Conservation (phyloP, 352 stramenopile species). For the Phytophthora megakarya region DNA sequence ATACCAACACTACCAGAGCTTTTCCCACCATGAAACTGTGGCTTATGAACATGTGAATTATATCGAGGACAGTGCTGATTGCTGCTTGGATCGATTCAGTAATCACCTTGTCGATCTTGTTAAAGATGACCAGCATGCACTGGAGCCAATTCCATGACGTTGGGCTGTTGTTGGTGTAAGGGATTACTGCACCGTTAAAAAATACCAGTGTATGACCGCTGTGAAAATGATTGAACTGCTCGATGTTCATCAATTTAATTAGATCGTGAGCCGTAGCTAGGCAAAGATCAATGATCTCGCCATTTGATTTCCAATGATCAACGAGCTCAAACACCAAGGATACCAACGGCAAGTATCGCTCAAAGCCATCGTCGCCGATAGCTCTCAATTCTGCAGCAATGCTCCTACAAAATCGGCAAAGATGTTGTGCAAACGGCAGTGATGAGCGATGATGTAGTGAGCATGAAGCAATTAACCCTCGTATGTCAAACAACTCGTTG, state of each 20-base stretch:
- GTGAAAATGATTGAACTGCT: not conserved
- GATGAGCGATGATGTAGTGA: slow-evolving; percentile 31
- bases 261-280: slow-evolving; percentile 10
- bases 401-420: slow-evolving; percentile 28
- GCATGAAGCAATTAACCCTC: slow-evolving; percentile 28
- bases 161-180: slow-evolving; percentile 14
- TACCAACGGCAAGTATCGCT: slow-evolving; percentile 8
- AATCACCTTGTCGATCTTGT: slow-evolving; percentile 8
- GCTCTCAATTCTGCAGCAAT: slow-evolving; percentile 9
- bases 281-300: slow-evolving; percentile 24
- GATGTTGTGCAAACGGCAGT: slow-evolving; percentile 18
- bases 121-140: slow-evolving; percentile 11
- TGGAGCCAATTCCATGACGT: slow-evolving; percentile 34
- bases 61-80: slow-evolving; percentile 2
- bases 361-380: not conserved
- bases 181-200: slow-evolving; percentile 12
- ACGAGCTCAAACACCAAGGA: slow-evolving; percentile 24
- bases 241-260: not conserved
- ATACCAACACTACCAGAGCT: slow-evolving; percentile 11
- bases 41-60: slow-evolving; percentile 31
- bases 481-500: slow-evolving; percentile 16
- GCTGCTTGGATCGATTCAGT: slow-evolving; percentile 14
- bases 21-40: slow-evolving; percentile 34
- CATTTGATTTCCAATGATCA: slow-evolving; percentile 26
- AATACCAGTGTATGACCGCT: slow-evolving; percentile 11